phyloP scores from a whole-genome alignment of 805 yeast species.

The Maudiozyma serrabonitensis region DNA sequence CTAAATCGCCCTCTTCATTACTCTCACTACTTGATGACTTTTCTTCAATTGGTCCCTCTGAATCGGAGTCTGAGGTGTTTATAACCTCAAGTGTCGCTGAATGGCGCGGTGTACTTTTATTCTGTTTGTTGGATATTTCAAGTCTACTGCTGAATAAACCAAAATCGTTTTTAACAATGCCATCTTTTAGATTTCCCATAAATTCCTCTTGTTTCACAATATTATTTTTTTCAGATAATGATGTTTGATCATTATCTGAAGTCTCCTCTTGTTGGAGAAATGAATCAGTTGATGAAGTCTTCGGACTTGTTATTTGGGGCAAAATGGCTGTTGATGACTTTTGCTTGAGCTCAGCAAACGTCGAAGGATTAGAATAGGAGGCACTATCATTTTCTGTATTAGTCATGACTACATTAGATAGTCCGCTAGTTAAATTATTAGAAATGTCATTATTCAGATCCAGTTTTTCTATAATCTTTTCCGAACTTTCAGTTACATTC shows the following conservation, averaged over 20 bases:
- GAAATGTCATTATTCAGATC: no score
- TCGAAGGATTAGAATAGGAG: no score
- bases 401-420: no score
- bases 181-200: not conserved
- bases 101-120: not conserved
- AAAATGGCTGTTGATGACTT: no score
- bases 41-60: not conserved
- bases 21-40: not conserved
- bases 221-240: not conserved
- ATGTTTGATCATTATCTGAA: not conserved
- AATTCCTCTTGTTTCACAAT: not conserved
- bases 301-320: no score
- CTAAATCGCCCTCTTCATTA: not conserved
- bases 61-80: slow-evolving; percentile 9
- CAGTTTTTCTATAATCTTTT: no score
- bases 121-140: not conserved
- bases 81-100: slow-evolving; percentile 9
- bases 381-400: no score
- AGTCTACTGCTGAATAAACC: not conserved
- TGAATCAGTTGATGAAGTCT: no score
- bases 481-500: no score
- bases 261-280: no score
- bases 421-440: no score
- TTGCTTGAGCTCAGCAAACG: no score
- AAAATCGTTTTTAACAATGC: not conserved